These are phyloP conservation scores for Rhodotorula graminis DNA, from an alignment of 768 basidiomycete species.

Conservation along the genomic window DNA sequence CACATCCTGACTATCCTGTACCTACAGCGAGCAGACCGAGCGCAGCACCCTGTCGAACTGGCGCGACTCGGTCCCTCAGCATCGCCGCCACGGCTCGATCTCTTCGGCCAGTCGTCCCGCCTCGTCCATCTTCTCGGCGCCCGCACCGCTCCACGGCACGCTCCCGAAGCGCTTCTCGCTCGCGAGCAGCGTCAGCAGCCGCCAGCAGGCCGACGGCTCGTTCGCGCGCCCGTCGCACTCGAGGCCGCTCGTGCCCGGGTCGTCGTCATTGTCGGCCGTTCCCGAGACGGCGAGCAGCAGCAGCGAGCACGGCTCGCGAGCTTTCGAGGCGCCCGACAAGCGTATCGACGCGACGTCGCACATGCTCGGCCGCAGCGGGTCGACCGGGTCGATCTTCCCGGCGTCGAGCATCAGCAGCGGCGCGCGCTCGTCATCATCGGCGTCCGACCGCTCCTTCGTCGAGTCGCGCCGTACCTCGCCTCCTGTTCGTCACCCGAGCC, in stretches of 20 bases:
- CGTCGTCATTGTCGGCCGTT: neutral
- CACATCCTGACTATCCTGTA: neutral
- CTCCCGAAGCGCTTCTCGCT: neutral
- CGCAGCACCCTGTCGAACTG: constrained; percentile 21
- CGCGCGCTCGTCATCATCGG: neutral
- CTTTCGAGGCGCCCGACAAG: neutral
- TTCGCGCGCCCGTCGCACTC: neutral
- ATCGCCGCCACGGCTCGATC: neutral
- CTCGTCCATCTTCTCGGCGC: neutral
- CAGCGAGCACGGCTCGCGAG: neutral
- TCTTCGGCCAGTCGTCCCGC: neutral
- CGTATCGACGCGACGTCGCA: constrained; percentile 19
- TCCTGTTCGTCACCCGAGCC: neutral
- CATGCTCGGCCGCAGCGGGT: constrained; percentile 8
- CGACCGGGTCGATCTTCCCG: constrained; percentile 12
- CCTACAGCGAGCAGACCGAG: constrained; percentile 16
- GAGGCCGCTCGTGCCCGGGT: neutral
- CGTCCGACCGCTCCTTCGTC: neutral
- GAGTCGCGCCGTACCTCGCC: neutral
- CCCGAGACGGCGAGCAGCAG: neutral
- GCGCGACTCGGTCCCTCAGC: constrained; percentile 11
- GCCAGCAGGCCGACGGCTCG: neutral
- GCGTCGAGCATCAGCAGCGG: neutral
- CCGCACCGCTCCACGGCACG: neutral
- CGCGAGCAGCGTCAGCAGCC: neutral